Evolutionary conservation across 352 stramenopile species (phyloP), one percentile per base, ranked within the genome.

Genomic region (Bremia lactucae): DNA sequence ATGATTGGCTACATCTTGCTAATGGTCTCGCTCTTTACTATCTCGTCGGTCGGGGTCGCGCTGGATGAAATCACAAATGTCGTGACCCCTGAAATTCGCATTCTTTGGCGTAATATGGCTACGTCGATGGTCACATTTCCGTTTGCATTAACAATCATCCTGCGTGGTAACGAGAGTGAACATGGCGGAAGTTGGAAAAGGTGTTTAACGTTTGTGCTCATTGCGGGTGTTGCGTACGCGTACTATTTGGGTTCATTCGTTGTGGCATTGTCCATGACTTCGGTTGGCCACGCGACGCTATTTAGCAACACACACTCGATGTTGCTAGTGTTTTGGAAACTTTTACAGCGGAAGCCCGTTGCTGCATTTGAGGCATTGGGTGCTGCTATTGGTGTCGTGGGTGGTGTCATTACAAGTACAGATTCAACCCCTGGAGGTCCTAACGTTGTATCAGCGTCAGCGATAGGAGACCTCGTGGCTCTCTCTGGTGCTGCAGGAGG

Each of bases 231-330:
- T 4, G 70, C 73, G 15, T 91, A 91, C 55, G 70, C 69, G 15
- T 77, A 85, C 42, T 88, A 73, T 36, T 46, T 87, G 16, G 77
- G 72, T 24, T 82, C 79, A 4, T 91, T 75, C 45, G 66, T 83
- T 2, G 65, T 72, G 21, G 72, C 79, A 24, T 55, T 91, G 14
- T 65, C 62, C 15, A 52, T 71, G 24, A 91, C 79, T 13, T 91
- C 79, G 6, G 72, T 91, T 28, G 74, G 75, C 39, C 79, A 91
- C 50, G 79, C 75, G 9, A 87, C 77, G 15, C 60, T 91, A 6
- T 88, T 91, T 44, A 87, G 84, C 55, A 91, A 91, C 42, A 57
- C 72, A 9, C 79, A 91, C 59, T 91, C 79, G 36, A 62, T 83
- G 24, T 45, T 91, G 23, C 62, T 91, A 15, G 79, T 91, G 24